A percentile compares a stretch with the other conserved stretches of the same genome.
phyloP scores from a whole-genome alignment of 768 basidiomycete species.

The Panaeolus papilionaceus region DNA sequence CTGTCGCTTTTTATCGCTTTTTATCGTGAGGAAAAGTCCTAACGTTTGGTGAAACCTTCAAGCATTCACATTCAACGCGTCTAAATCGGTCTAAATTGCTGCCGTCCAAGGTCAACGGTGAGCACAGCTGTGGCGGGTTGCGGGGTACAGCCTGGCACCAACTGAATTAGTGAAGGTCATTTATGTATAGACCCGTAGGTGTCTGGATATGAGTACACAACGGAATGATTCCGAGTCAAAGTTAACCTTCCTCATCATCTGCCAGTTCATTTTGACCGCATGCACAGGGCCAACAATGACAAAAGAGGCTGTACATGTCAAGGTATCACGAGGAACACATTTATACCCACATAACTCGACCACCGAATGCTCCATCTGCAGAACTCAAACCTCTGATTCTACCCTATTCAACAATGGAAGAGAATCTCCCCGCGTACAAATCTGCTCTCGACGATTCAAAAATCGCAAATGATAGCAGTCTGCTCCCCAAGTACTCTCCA shows the following conservation, averaged over 20 bases:
- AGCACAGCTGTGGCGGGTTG: too few relatives aligned
- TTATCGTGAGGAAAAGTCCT: too few relatives aligned
- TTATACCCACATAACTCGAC: background rate
- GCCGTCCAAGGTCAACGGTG: too few relatives aligned
- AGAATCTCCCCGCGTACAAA: background rate
- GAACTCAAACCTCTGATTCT: background rate
- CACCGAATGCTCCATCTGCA: background rate
- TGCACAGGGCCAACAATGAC: background rate
- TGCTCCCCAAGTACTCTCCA: slow-evolving; percentile 36
- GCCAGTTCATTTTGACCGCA: background rate
- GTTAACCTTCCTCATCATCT: background rate
- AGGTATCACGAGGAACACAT: background rate
- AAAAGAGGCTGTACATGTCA: background rate
- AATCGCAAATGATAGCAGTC: background rate
- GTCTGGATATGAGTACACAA: background rate
- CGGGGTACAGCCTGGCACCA: too few relatives aligned
- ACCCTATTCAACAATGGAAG: background rate
- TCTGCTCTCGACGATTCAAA: background rate
- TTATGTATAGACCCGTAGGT: too few relatives aligned
- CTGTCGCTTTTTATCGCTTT: too few relatives aligned
- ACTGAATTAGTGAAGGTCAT: too few relatives aligned
- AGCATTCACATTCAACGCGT: too few relatives aligned
- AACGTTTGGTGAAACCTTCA: too few relatives aligned
- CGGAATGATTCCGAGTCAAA: background rate
- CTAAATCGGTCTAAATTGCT: too few relatives aligned